A percentile compares a stretch with the other conserved stretches of the same genome.
These are phyloP conservation scores for Beta macrorhiza DNA, from an alignment of 179 eudicot species.

Conservation along the genomic window DNA sequence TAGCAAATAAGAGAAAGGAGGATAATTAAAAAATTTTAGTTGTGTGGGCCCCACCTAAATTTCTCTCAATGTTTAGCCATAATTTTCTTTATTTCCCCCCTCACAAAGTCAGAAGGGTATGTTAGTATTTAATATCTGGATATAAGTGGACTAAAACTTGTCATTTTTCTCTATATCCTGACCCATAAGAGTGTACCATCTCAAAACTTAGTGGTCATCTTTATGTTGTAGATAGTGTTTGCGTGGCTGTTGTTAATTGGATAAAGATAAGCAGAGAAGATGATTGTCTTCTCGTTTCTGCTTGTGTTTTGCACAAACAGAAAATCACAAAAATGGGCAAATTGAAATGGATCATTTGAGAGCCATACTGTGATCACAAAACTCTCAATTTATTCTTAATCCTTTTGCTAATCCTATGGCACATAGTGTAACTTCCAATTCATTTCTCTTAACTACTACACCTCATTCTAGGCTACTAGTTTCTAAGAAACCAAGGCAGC, in stretches of 20 bases:
- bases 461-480: slow-evolving; percentile 40
- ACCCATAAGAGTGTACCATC: slow-evolving; percentile 11
- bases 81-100: too few species aligned
- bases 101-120: too few species aligned
- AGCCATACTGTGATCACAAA: slow-evolving; percentile 12
- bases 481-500: slow-evolving; percentile 32
- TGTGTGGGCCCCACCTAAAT: too few species aligned
- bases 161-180: background rate
- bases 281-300: slow-evolving; percentile 7
- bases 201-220: slow-evolving; percentile 26
- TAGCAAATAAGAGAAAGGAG: too few species aligned
- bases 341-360: slow-evolving; percentile 8
- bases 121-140: background rate
- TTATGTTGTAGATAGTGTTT: slow-evolving; percentile 36
- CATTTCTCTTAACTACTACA: slow-evolving; percentile 56
- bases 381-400: background rate
- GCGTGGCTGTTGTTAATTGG: slow-evolving; percentile 36
- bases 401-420: slow-evolving; percentile 45
- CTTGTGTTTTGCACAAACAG: slow-evolving; percentile 6
- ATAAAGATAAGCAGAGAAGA: slow-evolving; percentile 30
- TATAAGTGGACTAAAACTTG: background rate
- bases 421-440: slow-evolving; percentile 52
- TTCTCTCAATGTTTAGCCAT: too few species aligned
- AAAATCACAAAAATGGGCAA: background rate
- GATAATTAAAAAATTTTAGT: too few species aligned